These are phyloP conservation scores for Basipetospora chlamydospora DNA, from an alignment of 2,329 filamentous ascomycete species.

Conservation along the genomic window DNA sequence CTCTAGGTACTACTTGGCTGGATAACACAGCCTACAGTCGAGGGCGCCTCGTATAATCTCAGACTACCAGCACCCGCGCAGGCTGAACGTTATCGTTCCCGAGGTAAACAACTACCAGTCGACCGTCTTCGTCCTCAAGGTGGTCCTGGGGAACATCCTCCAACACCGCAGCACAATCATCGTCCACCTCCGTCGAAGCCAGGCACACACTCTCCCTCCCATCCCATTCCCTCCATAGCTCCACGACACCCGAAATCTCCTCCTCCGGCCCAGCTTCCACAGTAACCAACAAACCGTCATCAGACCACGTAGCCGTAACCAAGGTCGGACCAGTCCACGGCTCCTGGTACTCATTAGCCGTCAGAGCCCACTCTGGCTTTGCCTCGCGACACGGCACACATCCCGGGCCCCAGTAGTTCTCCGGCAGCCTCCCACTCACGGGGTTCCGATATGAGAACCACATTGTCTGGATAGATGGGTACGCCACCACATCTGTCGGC, in stretches of 20 bases:
- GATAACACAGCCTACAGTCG: too few relatives aligned
- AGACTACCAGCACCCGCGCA: background rate
- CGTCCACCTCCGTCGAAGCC: background rate
- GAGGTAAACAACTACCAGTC: background rate
- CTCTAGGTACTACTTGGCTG: too few relatives aligned
- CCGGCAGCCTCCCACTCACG: constrained; percentile 1
- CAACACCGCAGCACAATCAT: background rate
- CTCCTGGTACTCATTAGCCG: constrained; percentile 1
- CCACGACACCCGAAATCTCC: background rate
- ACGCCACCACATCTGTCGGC: background rate
- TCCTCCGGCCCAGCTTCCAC: background rate
- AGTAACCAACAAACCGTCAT: background rate
- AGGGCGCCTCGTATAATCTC: too few relatives aligned
- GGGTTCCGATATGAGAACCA: constrained; percentile 3
- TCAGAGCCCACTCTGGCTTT: constrained; percentile 2
- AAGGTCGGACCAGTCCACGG: background rate
- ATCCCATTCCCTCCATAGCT: background rate
- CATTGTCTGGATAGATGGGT: background rate
- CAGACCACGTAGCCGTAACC: background rate
- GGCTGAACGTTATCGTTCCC: background rate
- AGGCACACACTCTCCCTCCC: background rate
- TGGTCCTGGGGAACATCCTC: background rate
- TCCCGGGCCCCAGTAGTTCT: constrained; percentile 1
- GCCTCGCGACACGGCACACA: constrained; percentile 3
- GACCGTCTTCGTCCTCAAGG: background rate